These are phyloP conservation scores for Stagonosporopsis rhizophila DNA, from an alignment of 2,329 filamentous ascomycete genomes.

Conservation along the genomic window DNA sequence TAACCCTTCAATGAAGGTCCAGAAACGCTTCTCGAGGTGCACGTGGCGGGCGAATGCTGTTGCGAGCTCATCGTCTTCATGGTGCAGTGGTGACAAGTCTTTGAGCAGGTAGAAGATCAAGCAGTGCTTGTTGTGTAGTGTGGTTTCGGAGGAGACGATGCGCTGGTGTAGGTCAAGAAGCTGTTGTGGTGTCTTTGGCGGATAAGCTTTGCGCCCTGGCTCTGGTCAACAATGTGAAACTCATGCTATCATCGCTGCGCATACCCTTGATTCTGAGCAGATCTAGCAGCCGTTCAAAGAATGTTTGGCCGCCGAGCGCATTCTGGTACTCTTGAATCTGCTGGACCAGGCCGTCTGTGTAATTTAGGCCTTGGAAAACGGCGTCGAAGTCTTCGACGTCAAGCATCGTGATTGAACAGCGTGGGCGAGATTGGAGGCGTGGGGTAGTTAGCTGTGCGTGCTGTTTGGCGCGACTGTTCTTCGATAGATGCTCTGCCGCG, in stretches of 20 bases:
- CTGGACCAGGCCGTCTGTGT: slow-evolving; percentile 49
- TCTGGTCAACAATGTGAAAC: slow-evolving; percentile 3
- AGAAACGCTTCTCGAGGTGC: slow-evolving; percentile 76
- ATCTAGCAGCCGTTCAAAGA: slow-evolving; percentile 79
- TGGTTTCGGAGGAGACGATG: slow-evolving; percentile 69
- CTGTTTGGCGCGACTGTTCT: slow-evolving; percentile 16
- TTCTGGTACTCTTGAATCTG: slow-evolving; percentile 73
- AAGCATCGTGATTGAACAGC: slow-evolving; percentile 56
- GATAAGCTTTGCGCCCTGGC: slow-evolving; percentile 71
- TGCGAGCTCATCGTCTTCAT: slow-evolving; percentile 58
- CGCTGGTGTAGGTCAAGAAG: slow-evolving; percentile 74
- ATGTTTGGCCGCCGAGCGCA: slow-evolving; percentile 72
- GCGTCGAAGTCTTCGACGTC: slow-evolving; percentile 72
- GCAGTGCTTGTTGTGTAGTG: slow-evolving; percentile 79
- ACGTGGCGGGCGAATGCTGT: slow-evolving; percentile 68
- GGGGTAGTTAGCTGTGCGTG: slow-evolving; percentile 4
- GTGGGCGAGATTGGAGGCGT: neutral
- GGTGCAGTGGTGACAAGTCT: slow-evolving; percentile 65
- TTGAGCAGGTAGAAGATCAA: slow-evolving; percentile 84
- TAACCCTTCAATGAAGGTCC: slow-evolving; percentile 80
- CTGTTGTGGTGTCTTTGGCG: slow-evolving; percentile 72
- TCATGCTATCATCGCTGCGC: slow-evolving; percentile 15
- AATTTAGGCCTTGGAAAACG: slow-evolving; percentile 62
- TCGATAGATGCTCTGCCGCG: neutral
- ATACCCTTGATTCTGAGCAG: slow-evolving; percentile 75